Evolutionary conservation across 257 asterid species (phyloP).

Genomic region (Solanum appendiculatum): DNA sequence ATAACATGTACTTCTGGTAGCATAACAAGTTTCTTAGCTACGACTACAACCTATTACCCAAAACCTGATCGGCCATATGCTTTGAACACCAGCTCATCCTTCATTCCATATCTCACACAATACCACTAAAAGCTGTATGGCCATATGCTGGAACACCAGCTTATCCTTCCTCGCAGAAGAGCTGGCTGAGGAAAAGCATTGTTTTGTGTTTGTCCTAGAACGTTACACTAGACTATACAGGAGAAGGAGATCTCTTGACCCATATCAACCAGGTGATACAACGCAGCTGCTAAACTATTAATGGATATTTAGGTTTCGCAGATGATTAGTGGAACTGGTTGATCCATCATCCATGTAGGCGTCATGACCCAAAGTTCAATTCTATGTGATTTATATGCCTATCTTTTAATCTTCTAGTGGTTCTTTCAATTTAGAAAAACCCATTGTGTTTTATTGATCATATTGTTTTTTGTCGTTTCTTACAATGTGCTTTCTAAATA

Average conservation of each 20-base stretch:
- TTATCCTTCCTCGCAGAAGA: constrained; percentile 55
- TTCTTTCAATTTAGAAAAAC: neutral
- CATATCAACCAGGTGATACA: constrained; percentile 72
- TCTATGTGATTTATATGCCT: neutral
- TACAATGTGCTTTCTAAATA: neutral
- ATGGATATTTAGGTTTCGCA: constrained; percentile 45
- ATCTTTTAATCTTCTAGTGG: neutral
- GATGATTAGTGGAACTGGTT: constrained; percentile 29
- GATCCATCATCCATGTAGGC: neutral
- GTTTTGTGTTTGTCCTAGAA: constrained; percentile 69
- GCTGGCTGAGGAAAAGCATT: constrained; percentile 71
- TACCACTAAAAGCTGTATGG: neutral
- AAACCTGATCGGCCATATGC: neutral
- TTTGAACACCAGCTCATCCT: neutral
- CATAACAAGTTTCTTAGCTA: neutral
- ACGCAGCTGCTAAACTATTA: constrained; percentile 58
- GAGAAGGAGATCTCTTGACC: constrained; percentile 50
- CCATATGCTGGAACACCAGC: neutral
- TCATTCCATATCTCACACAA: neutral
- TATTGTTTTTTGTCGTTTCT: neutral
- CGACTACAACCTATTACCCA: neutral
- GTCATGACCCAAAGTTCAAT: neutral
- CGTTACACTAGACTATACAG: constrained; percentile 44
- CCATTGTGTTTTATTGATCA: neutral
- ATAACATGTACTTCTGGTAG: neutral